Evolutionary conservation across 192 early-diverging fungal species (phyloP), one percentile per base, ranked within the genome.

Genomic region (Coemansia sp.): DNA sequence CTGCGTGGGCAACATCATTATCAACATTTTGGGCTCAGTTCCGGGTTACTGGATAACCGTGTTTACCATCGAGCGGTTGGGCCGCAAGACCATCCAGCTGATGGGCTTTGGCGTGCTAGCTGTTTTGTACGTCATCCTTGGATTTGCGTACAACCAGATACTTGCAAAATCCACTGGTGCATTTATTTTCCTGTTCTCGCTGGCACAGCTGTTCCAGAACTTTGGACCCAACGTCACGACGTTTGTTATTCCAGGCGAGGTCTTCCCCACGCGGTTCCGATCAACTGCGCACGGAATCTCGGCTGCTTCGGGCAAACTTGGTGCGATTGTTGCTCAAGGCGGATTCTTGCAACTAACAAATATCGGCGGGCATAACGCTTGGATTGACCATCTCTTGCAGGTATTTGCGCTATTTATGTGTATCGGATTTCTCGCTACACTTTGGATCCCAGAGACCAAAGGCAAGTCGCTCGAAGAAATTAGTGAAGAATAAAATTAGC

Each of bases 41-140:
- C 97, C 97, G 28, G 97, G 97, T 42, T 99, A 97, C 88, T 96
- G 91, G 92, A 83, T 99, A 72, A 81, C 91, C 3, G 94, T 99
- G 65, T 90, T 91, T 60, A 78, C 88, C 19, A 90, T 99, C 34
- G 97, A 99, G 58, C 78, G 75, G 63, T 64, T 92, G 31, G 97
- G 97, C 64, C 91, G 97, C 70, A 95, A 93, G 69, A 74, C 71
- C 19, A 99, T 99, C 55, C 94, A 96, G 69, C 88, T 93, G 66
- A 82, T 90, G 74, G 96, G 96, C 60, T 98, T 97, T 73, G 82
- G 46, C 8, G 79, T 90, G 66, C 82, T 92, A 48, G 87, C 90
- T 23, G 74, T 94, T 23, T 73, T 93, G 63, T 93, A 94, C 64
- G 70, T 86, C 23, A 68, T 91, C 34, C 64, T 91, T 26, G 89